Evolutionary conservation across 202 grass and related monocot species (phyloP).

Genomic region (Miscanthus sacchariflorus): DNA sequence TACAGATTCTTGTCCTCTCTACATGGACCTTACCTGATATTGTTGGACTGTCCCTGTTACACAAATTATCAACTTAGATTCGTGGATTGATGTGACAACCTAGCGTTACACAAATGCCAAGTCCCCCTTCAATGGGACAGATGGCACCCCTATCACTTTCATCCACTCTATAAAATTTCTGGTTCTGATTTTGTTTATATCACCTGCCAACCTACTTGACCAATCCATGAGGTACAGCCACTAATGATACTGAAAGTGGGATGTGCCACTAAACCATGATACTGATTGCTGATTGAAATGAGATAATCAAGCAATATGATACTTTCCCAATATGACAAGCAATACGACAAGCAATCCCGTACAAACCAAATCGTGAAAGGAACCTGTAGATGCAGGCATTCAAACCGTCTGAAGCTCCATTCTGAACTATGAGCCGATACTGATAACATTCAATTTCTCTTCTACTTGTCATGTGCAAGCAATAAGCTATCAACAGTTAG

Average conservation of each 20-base stretch:
- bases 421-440: constrained; percentile 32
- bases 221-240: constrained; percentile 37
- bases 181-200: constrained; percentile 8
- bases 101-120: constrained; percentile 14
- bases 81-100: constrained; percentile 19
- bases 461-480: constrained; percentile 27
- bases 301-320: not conserved
- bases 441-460: not conserved
- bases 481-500: constrained; percentile 34
- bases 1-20: not conserved
- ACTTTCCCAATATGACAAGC: not conserved
- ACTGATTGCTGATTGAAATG: constrained; percentile 26
- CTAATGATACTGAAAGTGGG: constrained; percentile 32
- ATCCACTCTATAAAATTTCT: constrained; percentile 8
- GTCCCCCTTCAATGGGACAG: constrained; percentile 24
- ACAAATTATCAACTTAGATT: constrained; percentile 17
- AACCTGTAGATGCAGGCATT: not conserved
- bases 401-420: not conserved
- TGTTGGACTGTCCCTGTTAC: constrained; percentile 5
- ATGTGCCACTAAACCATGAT: constrained; percentile 11
- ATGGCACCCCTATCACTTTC: constrained; percentile 37
- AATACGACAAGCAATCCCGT: not conserved
- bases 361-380: not conserved
- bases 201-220: constrained; percentile 27
- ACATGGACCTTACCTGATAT: constrained; percentile 23